A percentile compares a stretch with the other conserved stretches of the same genome.
These are phyloP conservation scores for Botryotinia narcissicola DNA, from an alignment of 2,329 filamentous ascomycete species.

Conservation along the genomic window DNA sequence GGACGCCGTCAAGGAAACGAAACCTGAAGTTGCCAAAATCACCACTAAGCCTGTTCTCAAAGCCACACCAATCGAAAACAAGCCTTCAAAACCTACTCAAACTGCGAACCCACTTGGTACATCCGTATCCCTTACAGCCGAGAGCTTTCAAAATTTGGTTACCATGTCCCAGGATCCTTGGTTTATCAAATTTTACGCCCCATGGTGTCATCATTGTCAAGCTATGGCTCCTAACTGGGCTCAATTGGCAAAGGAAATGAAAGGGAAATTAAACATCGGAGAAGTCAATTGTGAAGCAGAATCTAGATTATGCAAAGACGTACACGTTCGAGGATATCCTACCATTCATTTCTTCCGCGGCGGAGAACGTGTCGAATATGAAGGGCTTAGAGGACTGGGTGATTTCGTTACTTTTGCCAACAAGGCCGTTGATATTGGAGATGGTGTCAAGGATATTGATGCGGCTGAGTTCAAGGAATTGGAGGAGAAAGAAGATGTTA, in stretches of 20 bases:
- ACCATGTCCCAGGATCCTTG: slow-evolving; percentile 87
- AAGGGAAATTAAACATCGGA: slow-evolving; percentile 83
- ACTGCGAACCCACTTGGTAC: slow-evolving; percentile 73
- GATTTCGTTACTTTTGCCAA: slow-evolving; percentile 86
- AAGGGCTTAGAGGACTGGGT: slow-evolving; percentile 84
- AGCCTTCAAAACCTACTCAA: slow-evolving; percentile 47
- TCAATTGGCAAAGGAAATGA: slow-evolving; percentile 87
- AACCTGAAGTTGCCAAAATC: slow-evolving; percentile 13
- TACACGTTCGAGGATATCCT: slow-evolving; percentile 74
- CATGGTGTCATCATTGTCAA: slow-evolving; percentile 96
- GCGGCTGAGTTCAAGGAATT: slow-evolving; percentile 72
- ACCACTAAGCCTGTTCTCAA: slow-evolving; percentile 26
- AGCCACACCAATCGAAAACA: slow-evolving; percentile 42
- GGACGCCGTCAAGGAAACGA: slow-evolving; percentile 8
- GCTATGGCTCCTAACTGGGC: slow-evolving; percentile 88
- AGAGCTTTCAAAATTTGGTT: slow-evolving; percentile 82
- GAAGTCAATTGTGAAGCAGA: slow-evolving; percentile 95
- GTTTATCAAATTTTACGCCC: slow-evolving; percentile 99
- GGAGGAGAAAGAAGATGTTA: slow-evolving; percentile 90
- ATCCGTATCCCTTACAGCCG: slow-evolving; percentile 73
- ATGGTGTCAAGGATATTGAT: slow-evolving; percentile 78
- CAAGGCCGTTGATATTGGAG: slow-evolving; percentile 75
- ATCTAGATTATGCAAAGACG: slow-evolving; percentile 87
- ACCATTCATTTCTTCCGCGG: slow-evolving; percentile 92
- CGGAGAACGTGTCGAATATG: slow-evolving; percentile 88